phyloP scores from a whole-genome alignment of 441 rosid genomes.

The Metrosideros polymorpha region DNA sequence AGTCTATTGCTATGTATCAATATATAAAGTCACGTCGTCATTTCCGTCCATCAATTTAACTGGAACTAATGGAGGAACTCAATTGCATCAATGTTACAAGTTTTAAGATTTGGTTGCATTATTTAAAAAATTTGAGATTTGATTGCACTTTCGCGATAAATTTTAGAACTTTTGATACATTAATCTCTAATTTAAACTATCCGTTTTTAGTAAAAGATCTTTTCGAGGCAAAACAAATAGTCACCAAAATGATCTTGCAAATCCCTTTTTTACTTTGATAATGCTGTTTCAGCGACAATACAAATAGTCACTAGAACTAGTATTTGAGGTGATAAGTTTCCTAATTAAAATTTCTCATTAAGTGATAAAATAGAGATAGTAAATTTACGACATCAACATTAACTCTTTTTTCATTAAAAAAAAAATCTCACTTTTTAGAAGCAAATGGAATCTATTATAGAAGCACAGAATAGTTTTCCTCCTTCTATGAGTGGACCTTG shows the following conservation, averaged over 20 bases:
- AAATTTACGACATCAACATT: neutral
- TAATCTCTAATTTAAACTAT: neutral
- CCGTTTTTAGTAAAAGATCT: neutral
- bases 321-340: neutral
- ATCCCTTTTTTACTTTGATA: neutral
- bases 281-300: neutral
- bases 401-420: neutral
- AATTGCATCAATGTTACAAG: neutral
- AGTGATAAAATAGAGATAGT: neutral
- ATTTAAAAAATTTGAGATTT: accelerated
- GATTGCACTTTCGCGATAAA: neutral
- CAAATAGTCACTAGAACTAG: neutral
- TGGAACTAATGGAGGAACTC: neutral
- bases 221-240: neutral
- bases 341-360: neutral
- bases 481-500: neutral
- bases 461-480: neutral
- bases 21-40: too few species aligned
- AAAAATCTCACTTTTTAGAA: neutral
- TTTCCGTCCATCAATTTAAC: neutral
- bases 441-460: neutral
- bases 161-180: neutral
- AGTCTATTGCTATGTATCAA: too few species aligned
- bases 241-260: neutral
- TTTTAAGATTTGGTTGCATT: neutral